A percentile compares a stretch with the other conserved stretches of the same genome.
These are phyloP conservation scores for Thalassiosira profunda DNA, from an alignment of 108 stramenopile species.

Conservation along the genomic window DNA sequence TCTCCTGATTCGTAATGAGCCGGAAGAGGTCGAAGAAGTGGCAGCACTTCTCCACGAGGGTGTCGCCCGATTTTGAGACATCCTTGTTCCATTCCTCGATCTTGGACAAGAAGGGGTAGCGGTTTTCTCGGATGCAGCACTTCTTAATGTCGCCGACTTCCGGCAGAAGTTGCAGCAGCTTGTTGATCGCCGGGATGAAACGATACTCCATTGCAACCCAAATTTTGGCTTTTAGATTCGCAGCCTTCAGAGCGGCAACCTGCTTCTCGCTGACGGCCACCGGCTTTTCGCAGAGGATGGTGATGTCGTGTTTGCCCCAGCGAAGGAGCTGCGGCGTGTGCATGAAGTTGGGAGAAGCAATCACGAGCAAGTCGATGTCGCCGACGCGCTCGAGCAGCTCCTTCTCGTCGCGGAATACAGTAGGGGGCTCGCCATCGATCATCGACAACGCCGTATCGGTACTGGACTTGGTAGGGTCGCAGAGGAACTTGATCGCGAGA, in stretches of 20 bases:
- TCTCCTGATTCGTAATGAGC: slow-evolving; percentile 79
- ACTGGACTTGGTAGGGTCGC: slow-evolving; percentile 68
- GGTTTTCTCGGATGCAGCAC: slow-evolving; percentile 86
- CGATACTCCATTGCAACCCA: slow-evolving; percentile 94
- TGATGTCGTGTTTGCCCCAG: slow-evolving; percentile 71
- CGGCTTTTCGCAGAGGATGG: slow-evolving; percentile 83
- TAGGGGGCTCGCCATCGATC: slow-evolving; percentile 20
- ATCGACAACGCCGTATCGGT: slow-evolving; percentile 41
- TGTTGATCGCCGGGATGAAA: slow-evolving; percentile 86
- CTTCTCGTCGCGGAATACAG: slow-evolving; percentile 57
- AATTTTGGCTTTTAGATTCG: slow-evolving; percentile 61
- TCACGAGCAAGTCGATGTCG: slow-evolving; percentile 80
- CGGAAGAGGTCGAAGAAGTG: slow-evolving; percentile 92
- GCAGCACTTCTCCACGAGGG: slow-evolving; percentile 88
- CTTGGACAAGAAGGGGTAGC: slow-evolving; percentile 86
- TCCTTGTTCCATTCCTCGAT: slow-evolving; percentile 87
- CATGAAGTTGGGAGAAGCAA: slow-evolving; percentile 83
- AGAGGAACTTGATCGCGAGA: slow-evolving; percentile 69
- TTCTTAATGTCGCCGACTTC: slow-evolving; percentile 80
- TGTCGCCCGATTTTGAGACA: slow-evolving; percentile 72
- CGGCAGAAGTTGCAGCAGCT: slow-evolving; percentile 66
- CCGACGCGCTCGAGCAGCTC: slow-evolving; percentile 61
- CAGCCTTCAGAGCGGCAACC: slow-evolving; percentile 50
- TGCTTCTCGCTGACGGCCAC: slow-evolving; percentile 81
- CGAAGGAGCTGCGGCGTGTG: slow-evolving; percentile 73